Evolutionary conservation across 306 rosid genomes (phyloP), one percentile per base, ranked within the genome.

Genomic region (Mimosa bimucronata): DNA sequence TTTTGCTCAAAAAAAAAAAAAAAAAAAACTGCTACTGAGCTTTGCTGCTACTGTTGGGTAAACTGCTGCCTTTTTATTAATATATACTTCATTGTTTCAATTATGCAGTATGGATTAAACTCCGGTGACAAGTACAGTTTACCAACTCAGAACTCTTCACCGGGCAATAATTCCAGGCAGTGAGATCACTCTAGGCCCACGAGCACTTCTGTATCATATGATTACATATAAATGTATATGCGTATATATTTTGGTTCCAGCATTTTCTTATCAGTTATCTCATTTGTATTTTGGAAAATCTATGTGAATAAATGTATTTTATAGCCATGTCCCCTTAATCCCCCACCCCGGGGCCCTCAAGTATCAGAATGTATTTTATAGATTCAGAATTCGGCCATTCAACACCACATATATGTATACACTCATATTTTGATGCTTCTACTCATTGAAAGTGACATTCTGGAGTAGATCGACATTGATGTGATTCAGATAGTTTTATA

Each of bases 31-130:
- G 79, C 62, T 5, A 25, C 57, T 29, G 52, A 66, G 30, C 21
- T 64, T 19, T 41, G 31, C 21, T 34, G 66, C 7, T 71, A 68
- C 42, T n/a, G n/a, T n/a, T n/a, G n/a, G n/a, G n/a, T n/a, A n/a
- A n/a, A n/a, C n/a, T 60, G 29, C 71, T 48, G 73, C 34, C 52
- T 66, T 31, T 73, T 45, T 85, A 73, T 53, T 30, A 40, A 67
- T 40, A 44, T 62, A 3, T 26, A 6, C 73, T 23, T 45, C 53
- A 26, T 38, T 69, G 71, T 48, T 55, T 71, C 29, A 71, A 21
- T 78, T 52, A 58, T 88, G 91, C 97, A 92, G 98, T 89, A 94
- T 26, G 97, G 97, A 80, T 77, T 92, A 83, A 90, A 72, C 87
- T 73, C 81, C 30, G 80, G 84, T 53, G 94, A 91, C 18, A 84